Evolutionary conservation across 163 green algal species (phyloP).

Genomic region (Coccomyxa subellipsoidea): DNA sequence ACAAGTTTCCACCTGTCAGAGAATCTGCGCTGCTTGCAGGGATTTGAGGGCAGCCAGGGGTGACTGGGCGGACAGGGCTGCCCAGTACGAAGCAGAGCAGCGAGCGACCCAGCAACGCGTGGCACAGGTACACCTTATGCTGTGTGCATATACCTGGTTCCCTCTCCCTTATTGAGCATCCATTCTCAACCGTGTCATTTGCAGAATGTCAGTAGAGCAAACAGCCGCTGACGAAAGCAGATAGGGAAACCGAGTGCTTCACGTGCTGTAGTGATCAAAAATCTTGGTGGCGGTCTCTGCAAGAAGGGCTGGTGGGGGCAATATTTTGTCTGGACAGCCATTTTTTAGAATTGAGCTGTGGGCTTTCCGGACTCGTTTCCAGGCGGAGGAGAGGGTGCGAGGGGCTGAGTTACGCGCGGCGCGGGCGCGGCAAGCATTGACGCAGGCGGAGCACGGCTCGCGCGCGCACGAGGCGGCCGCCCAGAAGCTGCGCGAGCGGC

Average conservation of each 20-base stretch:
- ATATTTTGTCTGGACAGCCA: too few species aligned
- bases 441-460: constrained; percentile 22
- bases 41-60: neutral
- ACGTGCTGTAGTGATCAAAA: too few species aligned
- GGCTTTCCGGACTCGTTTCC: too few species aligned
- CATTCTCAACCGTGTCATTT: neutral
- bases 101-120: neutral
- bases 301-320: too few species aligned
- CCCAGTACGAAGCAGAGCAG: neutral
- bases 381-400: constrained; percentile 9
- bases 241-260: too few species aligned
- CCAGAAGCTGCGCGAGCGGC: constrained; percentile 36
- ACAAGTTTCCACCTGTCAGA: neutral
- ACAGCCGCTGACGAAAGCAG: too few species aligned
- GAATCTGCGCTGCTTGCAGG: neutral
- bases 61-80: neutral
- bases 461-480: constrained; percentile 28
- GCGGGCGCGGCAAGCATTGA: constrained; percentile 2
- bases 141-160: too few species aligned
- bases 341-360: too few species aligned
- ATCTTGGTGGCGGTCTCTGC: too few species aligned
- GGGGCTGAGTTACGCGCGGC: neutral
- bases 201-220: neutral
- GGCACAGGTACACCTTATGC: too few species aligned
- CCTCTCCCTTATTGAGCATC: neutral